Evolutionary conservation across 1,139 yeast genomes (phyloP), one percentile per base, ranked within the genome.

Genomic region (Blastobotrys capitulatus): DNA sequence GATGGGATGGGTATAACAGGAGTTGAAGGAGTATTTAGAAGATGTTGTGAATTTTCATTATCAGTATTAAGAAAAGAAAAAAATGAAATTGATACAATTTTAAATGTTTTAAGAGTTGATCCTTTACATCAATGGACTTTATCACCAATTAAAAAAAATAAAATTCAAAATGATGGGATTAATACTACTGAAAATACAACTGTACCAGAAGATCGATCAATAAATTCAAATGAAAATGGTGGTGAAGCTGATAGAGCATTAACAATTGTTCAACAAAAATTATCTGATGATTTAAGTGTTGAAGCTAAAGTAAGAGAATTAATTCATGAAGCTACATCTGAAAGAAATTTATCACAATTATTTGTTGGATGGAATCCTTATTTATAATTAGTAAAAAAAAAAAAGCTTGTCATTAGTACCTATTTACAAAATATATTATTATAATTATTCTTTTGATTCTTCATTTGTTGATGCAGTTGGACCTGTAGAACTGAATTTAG

Each of bases 1-100:
- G 97, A 90, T 69, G 99, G 96, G 0, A 78, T 94, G 71, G 98
- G 99, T 0, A 73, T 85, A 1, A 78, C 85, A 13, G 96, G 95
- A 0, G 80, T 80, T 0, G 79, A 82, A 51, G 98, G 97, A 0
- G 72, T 82, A 1, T 92, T 87, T 61, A 73, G 78, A 48, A 74
- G 77, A 52, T 79, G 85, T 44, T 83, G 95, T 59, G 95, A 87
- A 61, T 79, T 81, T 52, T 86, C 89, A 0, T 77, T 86, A 52
- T 66, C 79, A 31, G 88, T 86, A 1, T 66, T 94, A 44, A 71
- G 95, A 51, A 68, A 70, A 2, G 84, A 88, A 59, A 72, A 73
- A 32, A 86, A 81, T 39, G 83, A 83, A 57, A 86, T 94, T 27
- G 68, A 83, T 62, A 85, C 95, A 22, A 86, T 94, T 45, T 70